A percentile compares a stretch with the other conserved stretches of the same genome.
phyloP scores from a whole-genome alignment of 2,329 filamentous ascomycete species.

The Claviceps arundinis region DNA sequence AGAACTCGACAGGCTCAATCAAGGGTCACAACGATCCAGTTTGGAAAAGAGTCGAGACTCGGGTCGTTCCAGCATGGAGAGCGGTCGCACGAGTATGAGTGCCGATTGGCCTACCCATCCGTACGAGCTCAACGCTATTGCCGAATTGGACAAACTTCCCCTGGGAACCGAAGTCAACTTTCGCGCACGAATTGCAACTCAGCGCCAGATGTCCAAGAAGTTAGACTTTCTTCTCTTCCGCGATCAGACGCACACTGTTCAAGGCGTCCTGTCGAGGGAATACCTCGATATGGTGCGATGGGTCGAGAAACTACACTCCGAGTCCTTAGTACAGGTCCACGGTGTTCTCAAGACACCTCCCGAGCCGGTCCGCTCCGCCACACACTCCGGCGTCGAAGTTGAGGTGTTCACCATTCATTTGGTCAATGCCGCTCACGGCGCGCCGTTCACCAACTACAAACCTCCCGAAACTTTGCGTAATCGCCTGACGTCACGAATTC shows the following conservation, averaged over 20 bases:
- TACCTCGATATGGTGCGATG: conserved; percentile 68
- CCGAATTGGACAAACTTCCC: conserved; percentile 23
- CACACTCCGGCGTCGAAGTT: conserved; percentile 64
- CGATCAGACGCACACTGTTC: conserved; percentile 70
- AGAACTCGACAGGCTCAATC: conserved; percentile 10
- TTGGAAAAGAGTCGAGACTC: conserved; percentile 16
- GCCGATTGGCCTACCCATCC: conserved; percentile 26
- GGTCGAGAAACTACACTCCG: conserved; percentile 69
- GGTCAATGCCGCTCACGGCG: conserved; percentile 34
- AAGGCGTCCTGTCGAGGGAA: conserved; percentile 54
- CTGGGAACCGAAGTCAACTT: conserved; percentile 28
- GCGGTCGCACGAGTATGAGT: conserved; percentile 22
- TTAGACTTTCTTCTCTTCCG: conserved; percentile 78
- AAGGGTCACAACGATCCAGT: conserved; percentile 12
- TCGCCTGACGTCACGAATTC: conserved; percentile 63
- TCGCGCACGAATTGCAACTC: conserved; percentile 37
- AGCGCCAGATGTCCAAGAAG: conserved; percentile 68
- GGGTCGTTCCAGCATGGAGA: conserved; percentile 16
- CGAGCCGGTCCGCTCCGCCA: conserved; percentile 61
- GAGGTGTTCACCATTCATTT: conserved; percentile 45
- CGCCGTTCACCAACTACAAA: conserved; percentile 42
- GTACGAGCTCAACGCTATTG: conserved; percentile 25
- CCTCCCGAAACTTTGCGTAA: conserved; percentile 54
- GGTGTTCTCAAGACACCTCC: conserved; percentile 62
- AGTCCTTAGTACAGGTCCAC: conserved; percentile 64